phyloP scores from a whole-genome alignment of 169 alveolate genomes.

The Theileria annulata region DNA sequence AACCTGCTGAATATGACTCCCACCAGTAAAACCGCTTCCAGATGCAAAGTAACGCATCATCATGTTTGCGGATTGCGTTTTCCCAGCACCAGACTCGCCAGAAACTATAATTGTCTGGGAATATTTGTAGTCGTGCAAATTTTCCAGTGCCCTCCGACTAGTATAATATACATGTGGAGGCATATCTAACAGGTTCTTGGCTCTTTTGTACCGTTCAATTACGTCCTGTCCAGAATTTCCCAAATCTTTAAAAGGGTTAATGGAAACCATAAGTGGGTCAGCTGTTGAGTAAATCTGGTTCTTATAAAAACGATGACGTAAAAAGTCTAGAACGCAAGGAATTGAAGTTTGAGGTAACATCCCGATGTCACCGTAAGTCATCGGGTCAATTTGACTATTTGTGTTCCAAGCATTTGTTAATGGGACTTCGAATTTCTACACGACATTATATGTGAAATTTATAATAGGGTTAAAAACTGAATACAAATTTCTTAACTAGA shows the following conservation, averaged over 20 bases:
- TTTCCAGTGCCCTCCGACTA: constrained; percentile 87
- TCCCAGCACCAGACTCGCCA: constrained; percentile 99
- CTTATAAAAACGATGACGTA: constrained; percentile 80
- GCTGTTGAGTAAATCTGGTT: constrained; percentile 90
- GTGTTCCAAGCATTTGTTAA: constrained; percentile 83
- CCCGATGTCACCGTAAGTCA: constrained; percentile 88
- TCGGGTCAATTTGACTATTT: constrained; percentile 87
- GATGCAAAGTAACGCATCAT: constrained; percentile 90
- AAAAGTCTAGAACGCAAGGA: constrained; percentile 85
- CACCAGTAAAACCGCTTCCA: constrained; percentile 42
- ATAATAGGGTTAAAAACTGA: neutral
- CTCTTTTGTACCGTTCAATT: constrained; percentile 79
- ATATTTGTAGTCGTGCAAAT: constrained; percentile 80
- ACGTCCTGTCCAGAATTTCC: constrained; percentile 86
- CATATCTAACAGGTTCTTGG: constrained; percentile 72
- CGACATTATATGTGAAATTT: neutral
- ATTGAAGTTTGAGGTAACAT: constrained; percentile 83
- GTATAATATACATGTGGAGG: constrained; percentile 88
- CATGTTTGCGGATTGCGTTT: constrained; percentile 96
- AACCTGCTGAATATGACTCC: constrained; percentile 82
- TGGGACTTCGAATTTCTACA: constrained; percentile 82
- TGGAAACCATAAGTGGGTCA: constrained; percentile 87
- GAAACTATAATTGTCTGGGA: constrained; percentile 93
- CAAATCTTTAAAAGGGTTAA: constrained; percentile 87
- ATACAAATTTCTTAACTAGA: constrained; percentile 7